Conservation (phyloP, 495 filamentous ascomycete species). For the Lichina pygmaea region DNA sequence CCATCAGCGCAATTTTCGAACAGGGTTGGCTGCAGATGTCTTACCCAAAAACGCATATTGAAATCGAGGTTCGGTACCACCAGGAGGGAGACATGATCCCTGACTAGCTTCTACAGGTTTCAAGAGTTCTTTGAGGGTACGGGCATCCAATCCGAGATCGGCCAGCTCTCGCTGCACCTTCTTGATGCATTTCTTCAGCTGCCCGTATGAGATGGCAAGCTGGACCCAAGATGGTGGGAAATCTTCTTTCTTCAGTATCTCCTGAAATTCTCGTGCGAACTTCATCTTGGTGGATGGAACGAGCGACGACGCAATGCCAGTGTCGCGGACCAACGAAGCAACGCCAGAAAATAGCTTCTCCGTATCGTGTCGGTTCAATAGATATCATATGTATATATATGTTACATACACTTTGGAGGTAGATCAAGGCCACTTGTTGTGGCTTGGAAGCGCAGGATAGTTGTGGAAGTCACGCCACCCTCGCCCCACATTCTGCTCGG, state of each 20-base stretch:
- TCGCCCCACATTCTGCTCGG: too few relatives aligned
- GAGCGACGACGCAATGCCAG: neutral
- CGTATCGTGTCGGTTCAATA: too few relatives aligned
- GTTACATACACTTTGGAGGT: too few relatives aligned
- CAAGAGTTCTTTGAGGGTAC: constrained; percentile 26
- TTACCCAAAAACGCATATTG: constrained; percentile 10
- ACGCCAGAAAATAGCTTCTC: too few relatives aligned
- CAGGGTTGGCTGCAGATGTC: neutral
- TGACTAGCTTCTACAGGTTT: constrained; percentile 1
- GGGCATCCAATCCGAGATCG: constrained; percentile 29
- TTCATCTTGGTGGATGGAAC: constrained; percentile 25
- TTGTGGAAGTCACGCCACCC: too few relatives aligned
- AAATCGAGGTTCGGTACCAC: constrained; percentile 1
- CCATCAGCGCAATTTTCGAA: neutral
- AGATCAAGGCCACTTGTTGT: too few relatives aligned
- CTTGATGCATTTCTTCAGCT: constrained; percentile 53
- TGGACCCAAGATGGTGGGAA: constrained; percentile 38
- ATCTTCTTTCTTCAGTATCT: constrained; percentile 25
- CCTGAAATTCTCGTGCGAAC: constrained; percentile 41
- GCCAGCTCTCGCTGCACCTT: constrained; percentile 33
- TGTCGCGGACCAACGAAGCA: too few relatives aligned
- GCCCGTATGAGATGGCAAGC: constrained; percentile 40
- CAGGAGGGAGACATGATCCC: neutral
- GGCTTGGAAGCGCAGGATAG: too few relatives aligned
- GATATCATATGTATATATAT: too few relatives aligned